A percentile compares a stretch with the other conserved stretches of the same genome.
These are phyloP conservation scores for Dictyophora rubrovolvata DNA, from an alignment of 768 basidiomycete genomes.

Conservation along the genomic window DNA sequence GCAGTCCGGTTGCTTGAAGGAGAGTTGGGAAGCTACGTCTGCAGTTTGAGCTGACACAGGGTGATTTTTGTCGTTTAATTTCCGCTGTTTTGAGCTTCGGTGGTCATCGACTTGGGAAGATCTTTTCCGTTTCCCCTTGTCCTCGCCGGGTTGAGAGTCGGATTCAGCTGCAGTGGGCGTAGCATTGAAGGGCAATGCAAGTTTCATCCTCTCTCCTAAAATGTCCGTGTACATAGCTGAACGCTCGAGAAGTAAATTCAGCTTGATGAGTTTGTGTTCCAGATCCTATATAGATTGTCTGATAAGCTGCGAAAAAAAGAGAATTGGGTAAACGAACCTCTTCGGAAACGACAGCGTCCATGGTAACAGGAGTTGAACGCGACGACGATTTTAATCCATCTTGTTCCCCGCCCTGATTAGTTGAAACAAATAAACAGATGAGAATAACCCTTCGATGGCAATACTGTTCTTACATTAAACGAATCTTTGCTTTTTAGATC, in stretches of 20 bases:
- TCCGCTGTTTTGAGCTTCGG: slow-evolving; percentile 16
- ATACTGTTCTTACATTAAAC: background rate
- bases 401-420: background rate
- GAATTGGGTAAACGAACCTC: background rate
- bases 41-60: background rate
- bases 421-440: background rate
- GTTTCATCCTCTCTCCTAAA: slow-evolving; percentile 67
- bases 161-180: slow-evolving; percentile 10
- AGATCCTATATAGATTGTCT: slow-evolving; percentile 30
- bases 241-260: slow-evolving; percentile 63
- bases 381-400: background rate
- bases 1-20: slow-evolving; percentile 64
- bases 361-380: background rate
- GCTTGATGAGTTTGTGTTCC: slow-evolving; percentile 37
- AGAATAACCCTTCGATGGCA: background rate
- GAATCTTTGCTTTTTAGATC: background rate
- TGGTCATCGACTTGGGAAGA: slow-evolving; percentile 6
- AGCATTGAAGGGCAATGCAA: slow-evolving; percentile 30
- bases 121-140: slow-evolving; percentile 14
- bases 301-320: background rate
- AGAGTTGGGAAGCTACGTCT: slow-evolving; percentile 15
- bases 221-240: slow-evolving; percentile 67
- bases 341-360: background rate
- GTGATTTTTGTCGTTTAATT: slow-evolving; percentile 12
- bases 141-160: slow-evolving; percentile 9